Conservation (phyloP, 176 grass and related monocot species). For the Aegilops longissima region DNA sequence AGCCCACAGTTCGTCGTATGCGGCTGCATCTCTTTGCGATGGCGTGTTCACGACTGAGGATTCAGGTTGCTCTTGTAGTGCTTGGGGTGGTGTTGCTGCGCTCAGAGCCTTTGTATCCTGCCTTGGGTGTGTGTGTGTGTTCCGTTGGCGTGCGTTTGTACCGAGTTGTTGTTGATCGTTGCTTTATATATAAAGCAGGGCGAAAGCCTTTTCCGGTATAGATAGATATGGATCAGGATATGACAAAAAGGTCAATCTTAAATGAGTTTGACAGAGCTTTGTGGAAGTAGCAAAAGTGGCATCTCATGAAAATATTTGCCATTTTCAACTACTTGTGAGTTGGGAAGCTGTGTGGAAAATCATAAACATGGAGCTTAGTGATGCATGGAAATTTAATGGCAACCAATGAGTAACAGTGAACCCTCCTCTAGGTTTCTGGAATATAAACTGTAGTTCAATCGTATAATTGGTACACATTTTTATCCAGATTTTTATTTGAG, state of each 20-base stretch:
- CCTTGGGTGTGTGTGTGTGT: too few species aligned
- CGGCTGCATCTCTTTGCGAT: too few species aligned
- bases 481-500: neutral
- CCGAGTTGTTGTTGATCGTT: too few species aligned
- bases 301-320: neutral
- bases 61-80: too few species aligned
- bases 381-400: neutral
- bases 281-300: neutral
- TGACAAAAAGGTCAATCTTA: neutral
- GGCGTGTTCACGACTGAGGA: too few species aligned
- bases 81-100: too few species aligned
- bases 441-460: neutral
- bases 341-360: neutral
- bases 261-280: neutral
- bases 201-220: too few species aligned
- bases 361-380: neutral
- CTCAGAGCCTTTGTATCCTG: too few species aligned
- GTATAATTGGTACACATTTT: neutral
- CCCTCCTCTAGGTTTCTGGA: neutral
- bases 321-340: neutral
- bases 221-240: neutral
- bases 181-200: too few species aligned
- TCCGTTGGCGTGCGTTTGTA: too few species aligned
- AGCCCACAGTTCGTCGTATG: too few species aligned
- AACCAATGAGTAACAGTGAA: neutral